Conservation (phyloP, 2,329 filamentous ascomycete species). For the Drechslerella coelobrocha region DNA sequence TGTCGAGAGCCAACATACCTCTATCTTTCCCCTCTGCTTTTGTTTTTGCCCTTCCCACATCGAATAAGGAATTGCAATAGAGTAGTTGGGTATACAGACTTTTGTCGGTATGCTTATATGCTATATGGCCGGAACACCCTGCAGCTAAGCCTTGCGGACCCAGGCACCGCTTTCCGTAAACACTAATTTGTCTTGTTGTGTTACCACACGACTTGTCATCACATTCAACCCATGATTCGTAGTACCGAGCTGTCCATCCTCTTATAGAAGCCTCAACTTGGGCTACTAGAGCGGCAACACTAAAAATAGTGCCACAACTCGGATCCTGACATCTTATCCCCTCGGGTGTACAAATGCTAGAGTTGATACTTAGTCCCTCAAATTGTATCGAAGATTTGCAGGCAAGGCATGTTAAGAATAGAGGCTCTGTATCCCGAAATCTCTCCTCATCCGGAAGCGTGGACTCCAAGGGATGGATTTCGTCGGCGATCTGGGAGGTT, state of each 20-base stretch:
- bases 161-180: slow-evolving; percentile 88
- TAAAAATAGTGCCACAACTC: slow-evolving; percentile 70
- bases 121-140: slow-evolving; percentile 86
- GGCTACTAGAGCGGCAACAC: slow-evolving; percentile 77
- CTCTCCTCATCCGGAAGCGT: slow-evolving; percentile 91
- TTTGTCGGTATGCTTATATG: slow-evolving; percentile 85
- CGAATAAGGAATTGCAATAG: slow-evolving; percentile 84
- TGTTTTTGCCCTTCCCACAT: slow-evolving; percentile 79
- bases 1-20: slow-evolving; percentile 51
- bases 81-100: slow-evolving; percentile 93
- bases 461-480: slow-evolving; percentile 87
- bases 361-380: slow-evolving; percentile 72
- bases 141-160: slow-evolving; percentile 83
- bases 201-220: slow-evolving; percentile 86
- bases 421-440: slow-evolving; percentile 79
- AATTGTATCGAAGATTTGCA: slow-evolving; percentile 78
- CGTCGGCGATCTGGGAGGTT: slow-evolving; percentile 58
- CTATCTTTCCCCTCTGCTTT: slow-evolving; percentile 62
- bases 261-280: slow-evolving; percentile 88
- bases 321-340: slow-evolving; percentile 74
- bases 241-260: slow-evolving; percentile 79
- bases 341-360: slow-evolving; percentile 70
- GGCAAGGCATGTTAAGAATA: slow-evolving; percentile 78
- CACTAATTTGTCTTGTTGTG: slow-evolving; percentile 87
- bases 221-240: slow-evolving; percentile 89